Conservation (phyloP, 1,284 basidiomycete species). For the Ustilago vetiveriae region DNA sequence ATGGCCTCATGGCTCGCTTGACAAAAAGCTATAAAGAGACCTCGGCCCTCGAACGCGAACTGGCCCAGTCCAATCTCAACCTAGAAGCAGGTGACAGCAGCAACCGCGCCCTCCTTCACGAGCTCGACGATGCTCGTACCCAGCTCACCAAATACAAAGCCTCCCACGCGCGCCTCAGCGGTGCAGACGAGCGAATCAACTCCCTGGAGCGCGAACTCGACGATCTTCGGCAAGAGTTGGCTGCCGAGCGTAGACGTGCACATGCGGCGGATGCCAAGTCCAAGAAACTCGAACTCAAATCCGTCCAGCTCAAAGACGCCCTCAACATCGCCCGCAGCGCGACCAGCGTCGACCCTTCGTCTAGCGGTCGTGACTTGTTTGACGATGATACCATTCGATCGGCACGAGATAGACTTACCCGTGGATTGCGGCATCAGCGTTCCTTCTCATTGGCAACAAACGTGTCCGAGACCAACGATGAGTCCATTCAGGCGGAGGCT, state of each 20-base stretch:
- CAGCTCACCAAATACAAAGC: conserved; percentile 77
- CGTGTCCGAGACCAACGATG: conserved; percentile 4
- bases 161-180: conserved; percentile 76
- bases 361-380: conserved; percentile 12
- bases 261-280: conserved; percentile 77
- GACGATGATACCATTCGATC: conserved; percentile 36
- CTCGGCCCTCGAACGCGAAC: conserved; percentile 71
- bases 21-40: conserved; percentile 55
- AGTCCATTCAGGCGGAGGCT: conserved; percentile 17
- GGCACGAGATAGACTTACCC: conserved; percentile 35
- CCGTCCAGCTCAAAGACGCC: conserved; percentile 31
- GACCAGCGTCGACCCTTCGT: conserved; percentile 10
- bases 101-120: conserved; percentile 77
- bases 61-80: conserved; percentile 82
- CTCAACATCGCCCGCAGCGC: conserved; percentile 37
- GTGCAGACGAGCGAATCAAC: conserved; percentile 28
- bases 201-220: conserved; percentile 73
- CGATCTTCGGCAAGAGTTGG: conserved; percentile 84
- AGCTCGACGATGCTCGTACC: conserved; percentile 80
- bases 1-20: conserved; percentile 56
- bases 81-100: conserved; percentile 83
- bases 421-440: conserved; percentile 30
- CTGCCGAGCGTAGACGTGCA: conserved; percentile 77
- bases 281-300: conserved; percentile 68
- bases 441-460: conserved; percentile 10